Evolutionary conservation across 768 basidiomycete genomes (phyloP).

Genomic region (Lentinula edodes): DNA sequence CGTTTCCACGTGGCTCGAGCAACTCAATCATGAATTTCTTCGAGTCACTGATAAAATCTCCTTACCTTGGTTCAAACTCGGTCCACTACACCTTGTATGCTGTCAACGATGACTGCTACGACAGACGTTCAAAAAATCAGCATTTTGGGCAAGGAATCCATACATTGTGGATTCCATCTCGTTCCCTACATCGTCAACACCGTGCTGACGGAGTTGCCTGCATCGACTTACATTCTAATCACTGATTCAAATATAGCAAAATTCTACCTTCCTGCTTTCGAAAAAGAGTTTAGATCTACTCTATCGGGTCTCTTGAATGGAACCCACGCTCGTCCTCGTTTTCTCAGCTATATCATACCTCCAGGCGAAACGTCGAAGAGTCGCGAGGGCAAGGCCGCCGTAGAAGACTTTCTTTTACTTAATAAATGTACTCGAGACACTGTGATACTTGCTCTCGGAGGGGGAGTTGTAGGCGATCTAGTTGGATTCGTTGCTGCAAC

Average conservation of each 20-base stretch:
- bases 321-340: slow-evolving; percentile 42
- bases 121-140: slow-evolving; percentile 72
- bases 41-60: neutral
- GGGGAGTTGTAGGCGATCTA: slow-evolving; percentile 95
- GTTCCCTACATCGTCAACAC: slow-evolving; percentile 79
- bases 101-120: slow-evolving; percentile 19
- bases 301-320: slow-evolving; percentile 21
- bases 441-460: slow-evolving; percentile 89
- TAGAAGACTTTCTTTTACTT: slow-evolving; percentile 89
- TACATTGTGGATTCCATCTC: slow-evolving; percentile 93
- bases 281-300: slow-evolving; percentile 53
- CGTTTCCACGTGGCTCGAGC: neutral
- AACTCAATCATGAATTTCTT: neutral
- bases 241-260: slow-evolving; percentile 89
- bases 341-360: slow-evolving; percentile 71
- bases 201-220: slow-evolving; percentile 61
- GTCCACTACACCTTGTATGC: neutral
- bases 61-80: neutral
- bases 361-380: slow-evolving; percentile 95
- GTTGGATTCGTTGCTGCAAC: slow-evolving; percentile 97
- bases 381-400: slow-evolving; percentile 83
- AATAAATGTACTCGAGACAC: slow-evolving; percentile 91
- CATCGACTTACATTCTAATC: slow-evolving; percentile 86
- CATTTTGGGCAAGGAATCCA: slow-evolving; percentile 80
- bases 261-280: slow-evolving; percentile 68